Evolutionary conservation across 2,329 filamentous ascomycete genomes (phyloP).

Genomic region (Exophiala alcalophila): DNA sequence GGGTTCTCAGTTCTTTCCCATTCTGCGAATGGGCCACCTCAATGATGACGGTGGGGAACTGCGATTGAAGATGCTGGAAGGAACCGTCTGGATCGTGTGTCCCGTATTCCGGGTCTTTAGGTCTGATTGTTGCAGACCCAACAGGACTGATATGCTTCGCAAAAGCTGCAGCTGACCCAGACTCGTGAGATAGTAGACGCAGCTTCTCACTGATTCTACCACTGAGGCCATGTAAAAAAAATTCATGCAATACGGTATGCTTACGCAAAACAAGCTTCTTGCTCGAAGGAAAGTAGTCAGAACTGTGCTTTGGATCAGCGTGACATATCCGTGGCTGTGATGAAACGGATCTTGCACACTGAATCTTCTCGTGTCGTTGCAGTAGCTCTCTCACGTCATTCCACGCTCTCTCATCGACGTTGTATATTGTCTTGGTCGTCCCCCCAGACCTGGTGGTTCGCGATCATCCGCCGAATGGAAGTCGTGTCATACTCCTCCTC

Average conservation of each 20-base stretch:
- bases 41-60: constrained; percentile 32
- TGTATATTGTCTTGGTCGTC: constrained; percentile 2
- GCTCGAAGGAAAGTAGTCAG: constrained; percentile 17
- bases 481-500: constrained; percentile 3
- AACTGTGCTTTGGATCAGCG: constrained; percentile 8
- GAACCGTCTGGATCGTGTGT: constrained; percentile 29
- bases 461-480: constrained; percentile 2
- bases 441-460: constrained; percentile 6
- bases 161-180: constrained; percentile 18
- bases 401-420: constrained; percentile 6
- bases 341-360: constrained; percentile 4
- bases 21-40: constrained; percentile 37
- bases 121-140: constrained; percentile 14
- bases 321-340: neutral
- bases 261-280: constrained; percentile 11
- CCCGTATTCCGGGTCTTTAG: constrained; percentile 15
- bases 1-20: constrained; percentile 29
- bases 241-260: constrained; percentile 11
- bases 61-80: constrained; percentile 28
- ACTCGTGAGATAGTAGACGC: constrained; percentile 3
- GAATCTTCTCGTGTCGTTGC: constrained; percentile 15
- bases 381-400: constrained; percentile 3
- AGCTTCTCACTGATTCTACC: constrained; percentile 9
- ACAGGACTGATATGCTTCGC: constrained; percentile 15
- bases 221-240: constrained; percentile 11